Evolutionary conservation across 371 early-diverging fungal species (phyloP).

Genomic region (Coemansia sp.): DNA sequence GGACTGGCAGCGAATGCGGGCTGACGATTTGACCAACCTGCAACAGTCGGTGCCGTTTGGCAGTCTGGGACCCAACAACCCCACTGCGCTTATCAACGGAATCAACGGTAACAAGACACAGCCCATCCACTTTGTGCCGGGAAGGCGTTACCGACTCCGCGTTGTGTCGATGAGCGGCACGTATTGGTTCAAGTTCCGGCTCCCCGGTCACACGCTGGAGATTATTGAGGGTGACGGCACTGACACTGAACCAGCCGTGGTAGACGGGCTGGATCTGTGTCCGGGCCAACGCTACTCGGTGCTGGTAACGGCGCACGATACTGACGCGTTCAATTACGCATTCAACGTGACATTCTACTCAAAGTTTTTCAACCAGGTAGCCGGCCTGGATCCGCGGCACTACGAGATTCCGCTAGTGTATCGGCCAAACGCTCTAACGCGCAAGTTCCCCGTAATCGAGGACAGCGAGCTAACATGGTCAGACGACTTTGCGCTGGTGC

Average conservation of each 20-base stretch:
- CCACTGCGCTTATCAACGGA: conserved; percentile 24
- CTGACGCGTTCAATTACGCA: conserved; percentile 25
- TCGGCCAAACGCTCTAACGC: background rate
- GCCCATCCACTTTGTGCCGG: conserved; percentile 56
- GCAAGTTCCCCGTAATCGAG: conserved; percentile 8
- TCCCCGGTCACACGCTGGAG: conserved; percentile 71
- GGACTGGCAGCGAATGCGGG: conserved; percentile 27
- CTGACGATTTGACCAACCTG: background rate
- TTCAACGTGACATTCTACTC: conserved; percentile 24
- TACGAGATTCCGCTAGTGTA: conserved; percentile 11
- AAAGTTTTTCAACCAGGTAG: background rate
- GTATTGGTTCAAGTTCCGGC: conserved; percentile 69
- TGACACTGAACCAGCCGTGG: conserved; percentile 57
- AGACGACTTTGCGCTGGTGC: conserved; percentile 53
- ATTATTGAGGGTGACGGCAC: conserved; percentile 80
- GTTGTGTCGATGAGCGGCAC: conserved; percentile 73
- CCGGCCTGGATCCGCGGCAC: conserved; percentile 8
- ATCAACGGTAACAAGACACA: conserved; percentile 20
- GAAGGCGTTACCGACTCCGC: conserved; percentile 80
- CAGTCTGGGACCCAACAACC: background rate
- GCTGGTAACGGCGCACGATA: conserved; percentile 60
- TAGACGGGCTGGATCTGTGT: conserved; percentile 57
- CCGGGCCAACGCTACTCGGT: conserved; percentile 72
- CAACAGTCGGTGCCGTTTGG: background rate
- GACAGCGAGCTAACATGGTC: conserved; percentile 25